phyloP scores from a whole-genome alignment of 2,329 filamentous ascomycete genomes.

The Podosphaera fusca region DNA sequence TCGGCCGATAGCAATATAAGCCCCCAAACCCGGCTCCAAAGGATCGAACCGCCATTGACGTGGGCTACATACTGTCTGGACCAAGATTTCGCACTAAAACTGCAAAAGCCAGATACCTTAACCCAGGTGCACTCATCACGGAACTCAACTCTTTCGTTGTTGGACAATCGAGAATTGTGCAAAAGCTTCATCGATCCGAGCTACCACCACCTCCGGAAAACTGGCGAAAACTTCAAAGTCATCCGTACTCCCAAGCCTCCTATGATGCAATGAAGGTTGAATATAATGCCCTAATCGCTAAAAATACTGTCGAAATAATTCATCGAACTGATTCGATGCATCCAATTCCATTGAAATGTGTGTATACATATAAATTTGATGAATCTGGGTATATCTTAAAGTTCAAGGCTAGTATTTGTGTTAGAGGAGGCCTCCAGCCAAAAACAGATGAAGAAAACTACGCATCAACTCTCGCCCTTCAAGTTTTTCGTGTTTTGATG shows the following conservation, averaged over 20 bases:
- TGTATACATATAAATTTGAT: background rate
- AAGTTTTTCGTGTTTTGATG: background rate
- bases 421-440: no score
- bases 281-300: background rate
- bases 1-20: no score
- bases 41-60: no score
- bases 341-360: background rate
- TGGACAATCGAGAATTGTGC: background rate
- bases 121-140: background rate
- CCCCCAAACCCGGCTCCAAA: no score
- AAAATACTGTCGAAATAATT: background rate
- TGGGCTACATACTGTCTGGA: no score
- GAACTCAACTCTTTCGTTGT: background rate
- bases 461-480: background rate
- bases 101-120: no score
- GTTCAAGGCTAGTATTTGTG: no score
- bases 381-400: background rate
- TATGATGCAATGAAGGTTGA: background rate
- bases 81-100: no score
- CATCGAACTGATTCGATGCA: background rate
- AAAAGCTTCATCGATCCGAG: background rate
- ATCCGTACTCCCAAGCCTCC: background rate
- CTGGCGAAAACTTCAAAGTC: background rate
- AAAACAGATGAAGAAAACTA: no score
- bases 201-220: background rate